phyloP scores from a whole-genome alignment of 805 yeast genomes.

The Kazachstania bromeliacearum region DNA sequence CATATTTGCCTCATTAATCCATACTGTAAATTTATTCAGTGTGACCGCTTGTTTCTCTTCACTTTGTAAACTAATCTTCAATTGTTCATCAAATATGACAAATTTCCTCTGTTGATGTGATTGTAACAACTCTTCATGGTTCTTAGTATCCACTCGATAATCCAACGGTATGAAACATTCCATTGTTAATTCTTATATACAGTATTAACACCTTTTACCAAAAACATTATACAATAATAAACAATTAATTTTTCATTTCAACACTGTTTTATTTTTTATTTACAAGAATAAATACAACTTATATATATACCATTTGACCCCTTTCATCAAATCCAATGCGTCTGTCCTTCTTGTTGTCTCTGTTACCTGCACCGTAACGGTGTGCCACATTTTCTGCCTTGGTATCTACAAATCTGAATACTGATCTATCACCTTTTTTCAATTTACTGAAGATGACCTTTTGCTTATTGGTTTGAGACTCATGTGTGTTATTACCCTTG shows the following conservation, averaged over 20 bases:
- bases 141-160: slow-evolving; percentile 1
- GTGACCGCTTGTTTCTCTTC: neutral
- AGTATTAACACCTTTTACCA: too few relatives aligned
- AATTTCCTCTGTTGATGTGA: slow-evolving; percentile 18
- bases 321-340: slow-evolving; percentile 57
- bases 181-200: slow-evolving; percentile 12
- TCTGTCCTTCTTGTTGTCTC: slow-evolving; percentile 84
- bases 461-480: slow-evolving; percentile 22
- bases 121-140: slow-evolving; percentile 4
- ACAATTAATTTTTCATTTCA: neutral
- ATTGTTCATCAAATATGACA: slow-evolving; percentile 25
- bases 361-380: slow-evolving; percentile 83
- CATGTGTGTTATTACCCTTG: slow-evolving; percentile 9
- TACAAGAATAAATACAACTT: slow-evolving; percentile 1
- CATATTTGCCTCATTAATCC: slow-evolving; percentile 26
- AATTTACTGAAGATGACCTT: slow-evolving; percentile 46
- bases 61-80: slow-evolving; percentile 9
- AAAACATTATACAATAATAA: too few relatives aligned
- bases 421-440: slow-evolving; percentile 58
- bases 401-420: slow-evolving; percentile 67
- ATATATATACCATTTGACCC: slow-evolving; percentile 41
- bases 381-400: slow-evolving; percentile 78
- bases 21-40: slow-evolving; percentile 10
- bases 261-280: neutral
- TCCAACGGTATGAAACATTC: slow-evolving; percentile 19